Percentiles rank a stretch among this genome's conserved stretches.
phyloP scores from a whole-genome alignment of 176 grass and related monocot genomes.

The Cymbopogon citratus region DNA sequence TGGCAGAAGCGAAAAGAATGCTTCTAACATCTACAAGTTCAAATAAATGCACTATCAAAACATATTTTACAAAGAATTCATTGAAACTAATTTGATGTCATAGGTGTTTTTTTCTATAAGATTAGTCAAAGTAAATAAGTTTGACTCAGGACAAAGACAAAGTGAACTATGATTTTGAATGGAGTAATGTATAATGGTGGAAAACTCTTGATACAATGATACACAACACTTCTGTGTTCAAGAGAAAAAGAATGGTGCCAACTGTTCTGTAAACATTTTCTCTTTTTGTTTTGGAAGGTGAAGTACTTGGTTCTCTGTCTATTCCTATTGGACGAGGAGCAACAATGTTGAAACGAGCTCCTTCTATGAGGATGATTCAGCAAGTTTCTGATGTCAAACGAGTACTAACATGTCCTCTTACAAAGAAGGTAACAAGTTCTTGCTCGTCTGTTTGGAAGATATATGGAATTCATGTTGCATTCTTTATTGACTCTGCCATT shows the following conservation, averaged over 20 bases:
- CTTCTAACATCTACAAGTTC: not conserved
- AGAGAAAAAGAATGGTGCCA: not conserved
- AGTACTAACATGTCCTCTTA: slow-evolving; percentile 62
- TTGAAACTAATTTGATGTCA: not conserved
- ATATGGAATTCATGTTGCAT: not conserved
- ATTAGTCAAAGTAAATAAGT: not conserved
- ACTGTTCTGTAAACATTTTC: slow-evolving; percentile 21
- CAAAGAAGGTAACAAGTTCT: slow-evolving; percentile 53
- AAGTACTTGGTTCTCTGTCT: slow-evolving; percentile 84
- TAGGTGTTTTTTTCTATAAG: not conserved
- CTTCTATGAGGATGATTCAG: slow-evolving; percentile 82
- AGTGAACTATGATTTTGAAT: not conserved
- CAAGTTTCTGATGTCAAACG: slow-evolving; percentile 54
- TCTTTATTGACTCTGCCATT: not conserved
- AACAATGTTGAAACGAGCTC: slow-evolving; percentile 71
- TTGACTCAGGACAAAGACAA: not conserved
- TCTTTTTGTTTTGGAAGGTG: slow-evolving; percentile 49
- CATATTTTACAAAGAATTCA: not conserved
- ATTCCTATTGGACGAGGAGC: slow-evolving; percentile 71
- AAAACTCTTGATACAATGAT: not conserved
- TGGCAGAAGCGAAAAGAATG: too few species aligned
- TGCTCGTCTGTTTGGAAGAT: not conserved
- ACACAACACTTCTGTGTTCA: not conserved
- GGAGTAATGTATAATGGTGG: not conserved
- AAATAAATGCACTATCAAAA: not conserved